Base-by-base conservation (phyloP, 2,329 filamentous ascomycete genomes). In the Westerdykella ornata region DNA sequence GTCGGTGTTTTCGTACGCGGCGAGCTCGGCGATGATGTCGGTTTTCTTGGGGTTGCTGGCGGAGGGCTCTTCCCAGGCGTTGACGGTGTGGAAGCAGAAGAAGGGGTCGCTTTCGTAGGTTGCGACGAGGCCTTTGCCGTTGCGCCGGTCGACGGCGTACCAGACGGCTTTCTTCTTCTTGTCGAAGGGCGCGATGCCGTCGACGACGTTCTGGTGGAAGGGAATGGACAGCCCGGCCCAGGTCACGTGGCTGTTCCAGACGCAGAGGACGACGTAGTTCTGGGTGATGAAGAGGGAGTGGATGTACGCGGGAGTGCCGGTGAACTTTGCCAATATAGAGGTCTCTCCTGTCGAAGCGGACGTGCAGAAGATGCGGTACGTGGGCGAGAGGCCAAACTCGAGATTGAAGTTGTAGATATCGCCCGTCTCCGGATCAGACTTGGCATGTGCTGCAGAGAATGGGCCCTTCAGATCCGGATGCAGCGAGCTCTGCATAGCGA, bases 331-430 rank as follows among this genome's bases (percentile, higher is more conserved):
- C 0, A 94, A 73, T 14, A 92, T 81, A 0, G 79, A 75, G 0
- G 84, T 86, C 41, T 78, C 68, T 0, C 82, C 84, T 0, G 78
- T 82, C 0, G 72, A 60, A 0, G 79, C 76, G 14, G 75, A 81
- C 2, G 80, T 76, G 1, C 74, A 68, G 62, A 89, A 92, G 13
- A 92, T 57, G 13, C 83, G 79, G 57, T 90, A 92, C 0, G 72
- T 78, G 1, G 77, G 62, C 0, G 57, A 59, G 0, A 60, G 64
- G 0, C 80, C 81, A 14, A 85, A 60, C 0, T 80, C 73, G n/a
- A 89, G 75, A 56, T 94, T 94, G 67, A 78, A 90, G 65, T 92
- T 94, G 72, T 78, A 90, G 5, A 85, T 58, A 48, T 92, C 85
- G 5, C 87, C 86, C 0, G 81, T 88, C 0, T 67, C 63, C 0